phyloP scores from a whole-genome alignment of 2,329 filamentous ascomycete species.

The Nothopassalora personata region DNA sequence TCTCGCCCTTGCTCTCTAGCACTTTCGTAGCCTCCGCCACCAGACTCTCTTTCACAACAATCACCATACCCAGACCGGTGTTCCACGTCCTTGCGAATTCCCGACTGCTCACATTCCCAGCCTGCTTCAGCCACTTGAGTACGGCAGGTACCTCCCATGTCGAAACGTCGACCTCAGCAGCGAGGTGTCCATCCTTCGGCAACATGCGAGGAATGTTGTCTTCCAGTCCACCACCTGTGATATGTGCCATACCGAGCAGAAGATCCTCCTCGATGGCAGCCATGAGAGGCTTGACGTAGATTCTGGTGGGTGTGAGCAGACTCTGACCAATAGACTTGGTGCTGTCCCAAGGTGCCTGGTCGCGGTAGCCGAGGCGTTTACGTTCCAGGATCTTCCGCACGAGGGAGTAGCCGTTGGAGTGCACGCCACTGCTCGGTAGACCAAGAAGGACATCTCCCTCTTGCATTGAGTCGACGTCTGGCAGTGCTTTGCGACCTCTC shows the following conservation, averaged over 20 bases:
- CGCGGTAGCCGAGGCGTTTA: conserved; percentile 65
- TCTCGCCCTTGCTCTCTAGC: conserved; percentile 66
- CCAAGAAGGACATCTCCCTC: conserved; percentile 82
- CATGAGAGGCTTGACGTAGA: conserved; percentile 74
- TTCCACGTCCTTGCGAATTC: conserved; percentile 96
- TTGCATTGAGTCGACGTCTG: conserved; percentile 68
- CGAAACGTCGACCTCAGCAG: conserved; percentile 72
- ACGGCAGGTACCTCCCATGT: conserved; percentile 72
- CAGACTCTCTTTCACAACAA: conserved; percentile 65
- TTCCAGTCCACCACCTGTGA: conserved; percentile 86
- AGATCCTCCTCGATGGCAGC: conserved; percentile 56
- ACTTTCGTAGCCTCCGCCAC: conserved; percentile 56
- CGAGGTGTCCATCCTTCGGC: conserved; percentile 57
- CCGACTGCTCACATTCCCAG: conserved; percentile 61
- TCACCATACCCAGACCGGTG: conserved; percentile 88
- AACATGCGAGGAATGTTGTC: conserved; percentile 97
- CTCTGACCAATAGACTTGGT: conserved; percentile 62
- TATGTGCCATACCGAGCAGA: conserved; percentile 91
- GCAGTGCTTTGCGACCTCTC: conserved; percentile 61
- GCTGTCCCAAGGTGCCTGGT: conserved; percentile 69
- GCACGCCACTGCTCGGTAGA: conserved; percentile 76
- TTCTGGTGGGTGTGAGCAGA: conserved; percentile 82
- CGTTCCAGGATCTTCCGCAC: conserved; percentile 82
- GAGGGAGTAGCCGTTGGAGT: conserved; percentile 98
- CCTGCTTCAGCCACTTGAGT: conserved; percentile 78